These are phyloP conservation scores for Fagopyrum homotropicum DNA, from an alignment of 148 eudicot species.

Conservation along the genomic window DNA sequence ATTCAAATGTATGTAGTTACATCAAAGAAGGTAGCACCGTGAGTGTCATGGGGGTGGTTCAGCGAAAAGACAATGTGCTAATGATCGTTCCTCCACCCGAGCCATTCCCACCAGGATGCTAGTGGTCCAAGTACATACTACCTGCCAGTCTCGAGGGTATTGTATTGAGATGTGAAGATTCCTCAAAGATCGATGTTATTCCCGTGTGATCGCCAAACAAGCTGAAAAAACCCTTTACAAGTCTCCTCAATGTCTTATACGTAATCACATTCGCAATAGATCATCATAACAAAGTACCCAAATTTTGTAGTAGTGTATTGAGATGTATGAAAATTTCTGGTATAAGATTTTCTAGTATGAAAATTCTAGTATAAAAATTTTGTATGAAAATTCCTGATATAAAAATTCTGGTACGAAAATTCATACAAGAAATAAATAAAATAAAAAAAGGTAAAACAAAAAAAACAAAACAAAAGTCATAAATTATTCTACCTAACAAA, in stretches of 20 bases:
- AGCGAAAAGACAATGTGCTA: constrained; percentile 76
- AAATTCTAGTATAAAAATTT: too few relatives aligned
- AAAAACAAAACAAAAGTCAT: too few relatives aligned
- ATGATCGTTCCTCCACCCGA: constrained; percentile 93
- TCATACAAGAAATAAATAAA: too few relatives aligned
- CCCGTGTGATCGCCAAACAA: constrained; percentile 47
- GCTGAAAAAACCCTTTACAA: not conserved
- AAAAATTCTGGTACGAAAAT: too few relatives aligned
- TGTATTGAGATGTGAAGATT: constrained; percentile 83
- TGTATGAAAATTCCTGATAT: too few relatives aligned
- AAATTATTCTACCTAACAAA: too few relatives aligned
- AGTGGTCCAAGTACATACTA: constrained; percentile 80
- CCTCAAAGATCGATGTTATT: constrained; percentile 81
- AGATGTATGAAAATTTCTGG: not conserved
- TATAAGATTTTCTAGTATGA: too few relatives aligned
- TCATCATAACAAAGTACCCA: too few relatives aligned
- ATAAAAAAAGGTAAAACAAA: too few relatives aligned
- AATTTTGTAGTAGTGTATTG: not conserved
- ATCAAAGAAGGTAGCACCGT: constrained; percentile 79
- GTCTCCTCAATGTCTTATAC: not conserved
- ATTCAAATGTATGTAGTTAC: too few relatives aligned
- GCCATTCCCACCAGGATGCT: constrained; percentile 81
- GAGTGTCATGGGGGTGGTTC: constrained; percentile 89
- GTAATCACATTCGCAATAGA: too few relatives aligned
- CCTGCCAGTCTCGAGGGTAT: constrained; percentile 89